Conservation (phyloP, 768 basidiomycete species). For the Guyanaporus albipodus region DNA sequence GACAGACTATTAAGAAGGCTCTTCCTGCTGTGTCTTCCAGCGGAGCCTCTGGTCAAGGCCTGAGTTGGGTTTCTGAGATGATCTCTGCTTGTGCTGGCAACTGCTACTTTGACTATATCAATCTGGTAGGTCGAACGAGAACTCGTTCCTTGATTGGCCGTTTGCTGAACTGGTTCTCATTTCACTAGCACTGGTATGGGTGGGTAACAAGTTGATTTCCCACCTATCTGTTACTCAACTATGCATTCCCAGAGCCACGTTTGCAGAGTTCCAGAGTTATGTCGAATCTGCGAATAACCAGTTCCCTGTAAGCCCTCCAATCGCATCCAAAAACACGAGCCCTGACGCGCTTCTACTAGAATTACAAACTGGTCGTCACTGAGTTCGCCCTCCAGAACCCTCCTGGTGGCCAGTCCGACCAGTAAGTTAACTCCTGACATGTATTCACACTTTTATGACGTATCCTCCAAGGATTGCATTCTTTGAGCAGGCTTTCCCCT, state of each 20-base stretch:
- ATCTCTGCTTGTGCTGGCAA: conserved; percentile 32
- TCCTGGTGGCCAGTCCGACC: conserved; percentile 26
- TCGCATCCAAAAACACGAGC: neutral
- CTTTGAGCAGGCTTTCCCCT: conserved; percentile 32
- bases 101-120: conserved; percentile 37
- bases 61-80: conserved; percentile 35
- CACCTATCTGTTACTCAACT: neutral
- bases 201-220: conserved; percentile 3
- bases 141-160: neutral
- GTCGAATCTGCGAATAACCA: conserved; percentile 24
- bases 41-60: conserved; percentile 28
- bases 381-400: conserved; percentile 35
- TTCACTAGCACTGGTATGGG: conserved; percentile 29
- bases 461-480: conserved; percentile 24
- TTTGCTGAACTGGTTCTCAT: neutral
- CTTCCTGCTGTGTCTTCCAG: conserved; percentile 37
- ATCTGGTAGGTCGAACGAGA: conserved; percentile 22
- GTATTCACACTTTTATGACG: neutral
- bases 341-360: conserved; percentile 12
- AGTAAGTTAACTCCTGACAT: conserved; percentile 20
- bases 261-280: conserved; percentile 28
- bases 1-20: conserved; percentile 35
- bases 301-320: conserved; percentile 25
- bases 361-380: conserved; percentile 25
- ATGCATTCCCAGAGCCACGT: conserved; percentile 16